phyloP scores from a whole-genome alignment of 495 filamentous ascomycete genomes.

The Parmelia sp. region DNA sequence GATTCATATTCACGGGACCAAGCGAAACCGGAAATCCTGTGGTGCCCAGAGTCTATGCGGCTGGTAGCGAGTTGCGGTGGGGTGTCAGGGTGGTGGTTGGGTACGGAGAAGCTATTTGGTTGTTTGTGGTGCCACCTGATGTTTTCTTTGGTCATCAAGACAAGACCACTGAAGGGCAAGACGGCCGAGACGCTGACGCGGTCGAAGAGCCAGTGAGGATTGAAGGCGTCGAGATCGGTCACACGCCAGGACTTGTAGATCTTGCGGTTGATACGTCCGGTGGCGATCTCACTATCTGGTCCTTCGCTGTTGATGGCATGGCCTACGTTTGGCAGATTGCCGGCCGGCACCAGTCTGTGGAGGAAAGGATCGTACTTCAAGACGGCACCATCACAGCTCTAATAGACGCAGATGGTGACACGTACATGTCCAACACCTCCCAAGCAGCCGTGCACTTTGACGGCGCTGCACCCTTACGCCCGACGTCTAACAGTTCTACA shows the following conservation, averaged over 20 bases:
- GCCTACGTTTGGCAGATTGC: conserved; percentile 17
- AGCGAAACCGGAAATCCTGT: conserved; percentile 25
- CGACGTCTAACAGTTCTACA: neutral
- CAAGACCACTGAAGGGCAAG: conserved; percentile 1
- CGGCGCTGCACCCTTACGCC: neutral
- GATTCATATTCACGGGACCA: conserved; percentile 32
- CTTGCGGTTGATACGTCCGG: conserved; percentile 17
- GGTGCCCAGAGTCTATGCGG: conserved; percentile 48
- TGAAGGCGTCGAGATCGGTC: conserved; percentile 24
- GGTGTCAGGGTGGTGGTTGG: conserved; percentile 58
- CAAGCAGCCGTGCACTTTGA: conserved; percentile 9
- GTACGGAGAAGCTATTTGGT: conserved; percentile 47
- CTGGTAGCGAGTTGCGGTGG: conserved; percentile 52
- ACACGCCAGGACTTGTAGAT: conserved; percentile 10
- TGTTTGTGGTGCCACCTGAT: conserved; percentile 61
- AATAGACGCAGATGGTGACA: conserved; percentile 15
- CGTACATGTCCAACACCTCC: conserved; percentile 10
- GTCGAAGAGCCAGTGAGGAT: conserved; percentile 26
- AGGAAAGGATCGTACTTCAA: neutral
- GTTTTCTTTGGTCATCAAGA: conserved; percentile 34
- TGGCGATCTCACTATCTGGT: conserved; percentile 17
- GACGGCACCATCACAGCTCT: conserved; percentile 6
- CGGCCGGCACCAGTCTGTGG: neutral
- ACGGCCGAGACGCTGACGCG: too few relatives aligned
- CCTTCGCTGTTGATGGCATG: conserved; percentile 8